phyloP scores from a whole-genome alignment of 805 yeast species.

The Candida germanica region DNA sequence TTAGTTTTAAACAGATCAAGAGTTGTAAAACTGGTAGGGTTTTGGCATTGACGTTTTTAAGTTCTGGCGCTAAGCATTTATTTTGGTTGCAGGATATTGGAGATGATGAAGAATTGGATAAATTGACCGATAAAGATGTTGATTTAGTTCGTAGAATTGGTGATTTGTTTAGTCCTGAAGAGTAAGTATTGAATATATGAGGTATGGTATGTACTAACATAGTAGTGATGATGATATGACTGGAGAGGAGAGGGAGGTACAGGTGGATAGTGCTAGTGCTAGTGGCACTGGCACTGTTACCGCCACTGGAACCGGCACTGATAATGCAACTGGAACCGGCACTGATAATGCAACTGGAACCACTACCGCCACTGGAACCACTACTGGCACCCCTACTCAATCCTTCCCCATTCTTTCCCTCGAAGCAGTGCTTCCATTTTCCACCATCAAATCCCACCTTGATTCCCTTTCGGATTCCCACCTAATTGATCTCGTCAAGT shows the following conservation, averaged over 20 bases:
- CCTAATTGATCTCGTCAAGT: slow-evolving; percentile 24
- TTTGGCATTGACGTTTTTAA: slow-evolving; percentile 59
- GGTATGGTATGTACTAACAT: slow-evolving; percentile 1
- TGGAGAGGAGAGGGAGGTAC: no score
- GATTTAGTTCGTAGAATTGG: slow-evolving; percentile 47
- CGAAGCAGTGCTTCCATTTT: slow-evolving; percentile 32
- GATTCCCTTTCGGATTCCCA: slow-evolving; percentile 29
- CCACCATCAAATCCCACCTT: slow-evolving; percentile 31
- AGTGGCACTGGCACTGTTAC: no score
- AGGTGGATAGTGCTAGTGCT: no score
- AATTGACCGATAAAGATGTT: slow-evolving; percentile 58
- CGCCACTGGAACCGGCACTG: no score
- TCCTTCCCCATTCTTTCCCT: slow-evolving; percentile 29
- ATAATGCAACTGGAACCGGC: no score
- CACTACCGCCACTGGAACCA: background rate
- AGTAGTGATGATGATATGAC: background rate
- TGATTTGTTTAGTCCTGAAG: slow-evolving; percentile 40
- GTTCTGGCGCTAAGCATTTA: slow-evolving; percentile 57
- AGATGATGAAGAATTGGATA: slow-evolving; percentile 56
- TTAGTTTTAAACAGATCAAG: slow-evolving; percentile 65
- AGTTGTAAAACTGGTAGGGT: slow-evolving; percentile 79
- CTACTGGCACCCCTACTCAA: slow-evolving; percentile 2
- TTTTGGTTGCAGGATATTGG: slow-evolving; percentile 80
- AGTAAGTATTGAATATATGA: slow-evolving; percentile 17
- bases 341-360: no score